Conservation (phyloP, 768 basidiomycete genomes). For the Paxillus involutus region DNA sequence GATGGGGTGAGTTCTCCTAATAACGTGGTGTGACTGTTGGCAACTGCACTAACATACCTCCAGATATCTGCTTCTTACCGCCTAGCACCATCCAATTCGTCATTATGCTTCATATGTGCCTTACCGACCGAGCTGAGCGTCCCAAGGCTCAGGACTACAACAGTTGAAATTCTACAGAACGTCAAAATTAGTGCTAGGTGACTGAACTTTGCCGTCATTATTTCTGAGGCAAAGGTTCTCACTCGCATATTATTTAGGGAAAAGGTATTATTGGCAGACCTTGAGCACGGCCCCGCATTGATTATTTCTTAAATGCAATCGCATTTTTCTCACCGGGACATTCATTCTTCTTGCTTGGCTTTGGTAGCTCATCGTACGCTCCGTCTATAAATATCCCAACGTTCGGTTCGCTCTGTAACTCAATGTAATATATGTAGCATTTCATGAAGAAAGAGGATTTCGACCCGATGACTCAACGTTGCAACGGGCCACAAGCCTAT, state of each 20-base stretch:
- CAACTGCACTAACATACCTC: slow-evolving; percentile 2
- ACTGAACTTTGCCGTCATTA: slow-evolving; percentile 9
- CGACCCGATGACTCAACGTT: no score
- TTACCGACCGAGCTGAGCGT: slow-evolving; percentile 44
- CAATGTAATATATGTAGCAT: neutral
- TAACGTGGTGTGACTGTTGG: slow-evolving; percentile 1
- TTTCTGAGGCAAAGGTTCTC: neutral
- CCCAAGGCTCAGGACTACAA: slow-evolving; percentile 41
- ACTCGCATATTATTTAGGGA: slow-evolving; percentile 32
- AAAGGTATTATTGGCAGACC: slow-evolving; percentile 50
- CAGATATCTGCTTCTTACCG: slow-evolving; percentile 66
- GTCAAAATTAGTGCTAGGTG: slow-evolving; percentile 44
- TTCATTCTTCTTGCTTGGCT: neutral
- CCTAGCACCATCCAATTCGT: slow-evolving; percentile 59
- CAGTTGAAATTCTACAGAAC: slow-evolving; percentile 46
- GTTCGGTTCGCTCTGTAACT: neutral
- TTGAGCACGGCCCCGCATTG: slow-evolving; percentile 52
- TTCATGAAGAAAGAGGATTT: no score
- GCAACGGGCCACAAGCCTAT: no score
- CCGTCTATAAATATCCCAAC: neutral
- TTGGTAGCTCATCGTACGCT: neutral
- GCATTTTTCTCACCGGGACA: neutral
- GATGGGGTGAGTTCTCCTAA: slow-evolving; percentile 50
- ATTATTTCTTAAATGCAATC: slow-evolving; percentile 46
- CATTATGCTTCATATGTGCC: slow-evolving; percentile 59